phyloP scores from a whole-genome alignment of 441 rosid species.

The Corymbia calophylla region DNA sequence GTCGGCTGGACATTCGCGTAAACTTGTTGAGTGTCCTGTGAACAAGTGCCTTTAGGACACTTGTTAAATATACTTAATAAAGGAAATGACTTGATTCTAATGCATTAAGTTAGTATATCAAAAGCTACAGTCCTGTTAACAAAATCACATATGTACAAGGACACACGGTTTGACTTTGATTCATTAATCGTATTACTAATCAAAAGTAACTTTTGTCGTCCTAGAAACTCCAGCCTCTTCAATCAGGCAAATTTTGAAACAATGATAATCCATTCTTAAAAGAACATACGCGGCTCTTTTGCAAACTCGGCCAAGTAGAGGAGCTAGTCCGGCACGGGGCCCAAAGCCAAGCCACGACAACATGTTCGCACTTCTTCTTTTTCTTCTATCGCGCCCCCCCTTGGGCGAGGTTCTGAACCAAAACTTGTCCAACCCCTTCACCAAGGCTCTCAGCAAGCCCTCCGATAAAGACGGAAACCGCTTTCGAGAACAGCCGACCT shows the following conservation, averaged over 20 bases:
- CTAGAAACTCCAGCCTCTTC: background rate
- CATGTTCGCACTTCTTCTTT: background rate
- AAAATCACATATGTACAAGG: background rate
- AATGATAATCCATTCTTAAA: background rate
- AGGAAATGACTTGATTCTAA: background rate
- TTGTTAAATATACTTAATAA: background rate
- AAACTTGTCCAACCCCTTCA: constrained; percentile 69
- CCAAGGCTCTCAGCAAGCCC: constrained; percentile 76
- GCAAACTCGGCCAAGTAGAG: background rate
- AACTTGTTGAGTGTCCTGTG: background rate
- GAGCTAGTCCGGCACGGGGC: background rate
- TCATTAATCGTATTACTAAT: background rate
- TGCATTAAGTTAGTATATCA: background rate
- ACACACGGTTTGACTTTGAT: too few relatives aligned
- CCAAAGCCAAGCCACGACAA: background rate
- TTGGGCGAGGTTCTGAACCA: constrained; percentile 39
- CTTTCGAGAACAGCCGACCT: constrained; percentile 58
- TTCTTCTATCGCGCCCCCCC: constrained; percentile 3
- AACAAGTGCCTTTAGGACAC: background rate
- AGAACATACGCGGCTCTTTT: background rate
- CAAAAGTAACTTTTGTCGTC: background rate
- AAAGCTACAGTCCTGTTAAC: background rate
- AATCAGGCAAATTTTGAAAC: background rate
- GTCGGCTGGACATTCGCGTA: background rate
- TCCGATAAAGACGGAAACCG: constrained; percentile 50